Evolutionary conservation across 352 stramenopile species (phyloP), one percentile per base, ranked within the genome.

Genomic region (Globisporangium nagaii): DNA sequence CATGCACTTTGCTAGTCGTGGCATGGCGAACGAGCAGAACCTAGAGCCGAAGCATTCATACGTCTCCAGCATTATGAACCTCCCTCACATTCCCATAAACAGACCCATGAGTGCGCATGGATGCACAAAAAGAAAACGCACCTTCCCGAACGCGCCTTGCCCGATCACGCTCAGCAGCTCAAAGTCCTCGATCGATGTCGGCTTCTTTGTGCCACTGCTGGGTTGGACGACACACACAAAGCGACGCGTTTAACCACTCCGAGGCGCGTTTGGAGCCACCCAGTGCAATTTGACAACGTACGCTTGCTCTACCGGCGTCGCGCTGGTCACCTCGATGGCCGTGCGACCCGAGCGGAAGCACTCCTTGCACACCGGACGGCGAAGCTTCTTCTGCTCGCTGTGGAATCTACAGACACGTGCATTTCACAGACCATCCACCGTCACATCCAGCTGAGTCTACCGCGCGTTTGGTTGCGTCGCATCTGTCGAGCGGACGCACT

Each of bases 141-240:
- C 75, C 68, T 83, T 85, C 34, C 78, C 81, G 39, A 91, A 91
- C n/a, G 81, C 76, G 19, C 81, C 81, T 57, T 91, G 81, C 5
- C 81, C 81, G 41, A 99, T 98, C n/a, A 99, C 93, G 50, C 90
- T 97, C 19, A 99, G 74, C 27, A 99, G 66, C 57, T 98, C 75
- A 71, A 99, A 99, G 71, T 99, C 96, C 25, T 95, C 88, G 12
- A 98, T 77, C 19, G 66, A 78, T 24, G 84, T 71, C 5, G 62
- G 62, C 51, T 82, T 82, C 59, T 76, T 72, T 24, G 65, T 47
- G 12, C 44, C 48, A 4, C 22, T 60, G 13, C 39, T 53, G 10
- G 12, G 25, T 25, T 43, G 25, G 6, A 20, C 7, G 7, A 34
- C 2, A 34, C 17, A 15, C 25, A n/a, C n/a, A n/a, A n/a, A n/a